Base-by-base conservation (phyloP, 345 rosid genomes). In the Aurinia saxatilis region DNA sequence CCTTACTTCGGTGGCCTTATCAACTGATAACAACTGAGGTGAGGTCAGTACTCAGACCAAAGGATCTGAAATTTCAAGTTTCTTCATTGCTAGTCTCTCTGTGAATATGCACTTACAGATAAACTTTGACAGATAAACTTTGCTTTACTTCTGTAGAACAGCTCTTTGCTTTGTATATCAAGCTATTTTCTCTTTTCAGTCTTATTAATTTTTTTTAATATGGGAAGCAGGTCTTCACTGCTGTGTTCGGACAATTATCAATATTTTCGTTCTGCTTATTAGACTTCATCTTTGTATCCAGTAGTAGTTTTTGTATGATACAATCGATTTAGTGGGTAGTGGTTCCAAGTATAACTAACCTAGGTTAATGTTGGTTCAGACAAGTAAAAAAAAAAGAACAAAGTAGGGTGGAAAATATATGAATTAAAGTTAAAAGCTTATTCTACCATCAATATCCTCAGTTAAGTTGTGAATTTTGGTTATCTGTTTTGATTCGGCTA, bases 161-260 rank as follows among this genome's bases (percentile, higher is more conserved):
- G 39, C 64, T 57, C 42, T 51, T 57, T 71, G 30, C 52, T 57
- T 70, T 47, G 68, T 62, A 62, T 54, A 62, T 70, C 42, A 53
- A 53, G 42, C 38, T 37, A 25, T 49, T 50, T 62, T 19, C 18
- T 63, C 30, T 11, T 69, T 53, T 61, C 40, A 69, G 9, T 53
- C 37, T 47, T 42, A 57, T 48, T 16, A 49, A 41, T 38, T 8
- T 40, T 51, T 64, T 50, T 16, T 39, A n/a, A n/a, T n/a, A n/a
- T n/a, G n/a, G 29, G 50, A 50, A 12, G 21, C 49, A 49, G 17
- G 14, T 13, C 25, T 37, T 50, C 40, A 40, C 58, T 63, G 10
- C 49, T 31, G 18, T 8, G 35, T 11, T 65, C 21, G 13, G 36
- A 53, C 31, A 7, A 9, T 37, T 60, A 46, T 47, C 8, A 1